phyloP scores from a whole-genome alignment of 768 basidiomycete genomes.

The Pleurotus citrinopileatus region DNA sequence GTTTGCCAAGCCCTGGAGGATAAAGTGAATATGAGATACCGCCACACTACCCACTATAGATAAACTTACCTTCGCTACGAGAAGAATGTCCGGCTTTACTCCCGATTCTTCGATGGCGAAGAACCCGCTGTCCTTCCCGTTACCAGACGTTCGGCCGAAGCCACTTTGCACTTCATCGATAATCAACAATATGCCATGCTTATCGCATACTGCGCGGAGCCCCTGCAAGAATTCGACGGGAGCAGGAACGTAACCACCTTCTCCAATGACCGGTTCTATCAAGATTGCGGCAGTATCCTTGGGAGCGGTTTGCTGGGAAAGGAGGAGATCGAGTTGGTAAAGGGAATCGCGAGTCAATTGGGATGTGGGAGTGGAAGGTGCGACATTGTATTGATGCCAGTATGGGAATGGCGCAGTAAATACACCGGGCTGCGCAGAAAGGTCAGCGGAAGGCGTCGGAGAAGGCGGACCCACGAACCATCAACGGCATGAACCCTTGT shows the following conservation, averaged over 20 bases:
- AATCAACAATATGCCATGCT: slow-evolving; percentile 81
- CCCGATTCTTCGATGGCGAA: slow-evolving; percentile 84
- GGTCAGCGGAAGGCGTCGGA: background rate
- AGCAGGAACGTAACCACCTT: slow-evolving; percentile 93
- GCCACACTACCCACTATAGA: background rate
- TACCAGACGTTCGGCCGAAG: slow-evolving; percentile 64
- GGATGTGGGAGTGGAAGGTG: slow-evolving; percentile 50
- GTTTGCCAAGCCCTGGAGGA: slow-evolving; percentile 72
- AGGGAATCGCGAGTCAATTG: slow-evolving; percentile 63
- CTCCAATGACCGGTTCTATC: slow-evolving; percentile 90
- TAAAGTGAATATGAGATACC: background rate
- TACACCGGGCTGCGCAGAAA: slow-evolving; percentile 65
- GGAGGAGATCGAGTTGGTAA: slow-evolving; percentile 78
- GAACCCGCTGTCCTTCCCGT: slow-evolving; percentile 47
- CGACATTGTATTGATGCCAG: slow-evolving; percentile 81
- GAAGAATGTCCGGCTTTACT: slow-evolving; percentile 84
- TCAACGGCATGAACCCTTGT: slow-evolving; percentile 72
- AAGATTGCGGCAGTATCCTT: slow-evolving; percentile 91
- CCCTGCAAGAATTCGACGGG: slow-evolving; percentile 78
- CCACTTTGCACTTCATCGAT: slow-evolving; percentile 89
- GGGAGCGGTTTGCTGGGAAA: slow-evolving; percentile 76
- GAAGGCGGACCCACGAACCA: slow-evolving; percentile 48
- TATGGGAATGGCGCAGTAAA: slow-evolving; percentile 84
- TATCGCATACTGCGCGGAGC: slow-evolving; percentile 81
- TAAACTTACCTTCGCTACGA: slow-evolving; percentile 74